Evolutionary conservation across 495 filamentous ascomycete genomes (phyloP), one percentile per base, ranked within the genome.

Genomic region (Astrothelium subdiscretum): DNA sequence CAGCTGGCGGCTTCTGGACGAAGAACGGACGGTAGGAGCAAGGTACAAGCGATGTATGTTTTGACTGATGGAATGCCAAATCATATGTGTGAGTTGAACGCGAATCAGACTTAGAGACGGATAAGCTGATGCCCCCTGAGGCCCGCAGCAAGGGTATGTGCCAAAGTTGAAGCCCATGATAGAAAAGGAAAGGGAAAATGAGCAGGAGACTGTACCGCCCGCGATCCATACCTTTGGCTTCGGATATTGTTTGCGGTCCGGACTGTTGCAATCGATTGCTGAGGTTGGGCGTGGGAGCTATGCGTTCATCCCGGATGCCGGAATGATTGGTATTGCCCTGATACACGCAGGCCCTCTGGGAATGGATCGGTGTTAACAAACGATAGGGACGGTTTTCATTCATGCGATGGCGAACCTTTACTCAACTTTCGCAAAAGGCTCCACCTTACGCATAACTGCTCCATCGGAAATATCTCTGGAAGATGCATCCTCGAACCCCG

Each of bases 11-110:
- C 12, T 26, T n/a, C n/a, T n/a, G n/a, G n/a, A 26, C 12, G 6
- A 20, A 29, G 20, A 54, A 26, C 10, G 5, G 8, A 54, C 15
- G 22, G 8, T 5, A 54, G 29, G 8, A 8, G 24, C 24, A 54
- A 54, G 24, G 29, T 24, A 26, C 42, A 32, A 44, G 51, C 42
- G 31, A 62, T 57, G 48, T 57, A 59, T 54, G 51, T 62, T 11
- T 52, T 62, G 27, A 57, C 60, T 8, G 60, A 62, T 62, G 60
- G 60, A 11, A 24, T 31, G 60, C 60, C 60, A 31, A 62, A 62
- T 31, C 27, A 62, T 31, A 62, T 62, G 60, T 62, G 58, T 59
- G 58, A 12, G 31, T 59, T 20, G 1, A 5, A 32, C 1, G 6
- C 3, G 1, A 11, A 0, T 11, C 29, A 3, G 5, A 27, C 8